Evolutionary conservation across 306 rosid species (phyloP), one percentile per base, ranked within the genome.

Genomic region (Hippophae gyantsensis): DNA sequence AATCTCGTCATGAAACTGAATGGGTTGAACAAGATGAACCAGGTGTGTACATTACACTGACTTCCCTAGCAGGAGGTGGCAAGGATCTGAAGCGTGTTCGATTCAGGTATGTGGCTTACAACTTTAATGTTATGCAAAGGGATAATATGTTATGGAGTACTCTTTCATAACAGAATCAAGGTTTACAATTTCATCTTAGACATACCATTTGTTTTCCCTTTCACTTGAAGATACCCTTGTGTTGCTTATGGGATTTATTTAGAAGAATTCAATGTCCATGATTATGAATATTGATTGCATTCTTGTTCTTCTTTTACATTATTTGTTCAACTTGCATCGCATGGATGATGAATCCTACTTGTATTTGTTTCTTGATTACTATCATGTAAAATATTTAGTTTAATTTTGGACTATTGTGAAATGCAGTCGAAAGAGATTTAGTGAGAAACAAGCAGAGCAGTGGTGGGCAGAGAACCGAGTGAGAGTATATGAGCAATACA

Each of bases 11-110:
- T 52, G 99, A 86, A 66, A 70, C 76, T 52, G 99, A 92, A 80
- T 81, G 99, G 99, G 93, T 88, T n/a, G 95, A 92, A 81, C 99
- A 92, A 76, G 95, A 85, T 64, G 96, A 92, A 74, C 78, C 99
- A 44, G 99, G 99, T 63, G 99, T 92, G 51, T 92, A 84, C 72
- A 92, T 92, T 63, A 88, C 99, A 42, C 96, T 92, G 57, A 80
- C 96, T 58, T 78, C 96, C 74, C 81, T 85, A 53, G 93, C 94
- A 7, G 99, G 96, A 66, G 96, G 95, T 57, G 83, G 63, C 67
- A 85, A 76, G 75, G 96, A 85, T 80, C 93, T 88, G 49, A 92
- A 92, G 76, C 87, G 99, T 67, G 95, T 92, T 75, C 96, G 99
- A 58, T 92, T 92, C 93, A 92, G 98, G 98, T 92, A 81, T 54